phyloP scores from a whole-genome alignment of 2,329 filamentous ascomycete species.

The Phaeoacremonium minimum region DNA sequence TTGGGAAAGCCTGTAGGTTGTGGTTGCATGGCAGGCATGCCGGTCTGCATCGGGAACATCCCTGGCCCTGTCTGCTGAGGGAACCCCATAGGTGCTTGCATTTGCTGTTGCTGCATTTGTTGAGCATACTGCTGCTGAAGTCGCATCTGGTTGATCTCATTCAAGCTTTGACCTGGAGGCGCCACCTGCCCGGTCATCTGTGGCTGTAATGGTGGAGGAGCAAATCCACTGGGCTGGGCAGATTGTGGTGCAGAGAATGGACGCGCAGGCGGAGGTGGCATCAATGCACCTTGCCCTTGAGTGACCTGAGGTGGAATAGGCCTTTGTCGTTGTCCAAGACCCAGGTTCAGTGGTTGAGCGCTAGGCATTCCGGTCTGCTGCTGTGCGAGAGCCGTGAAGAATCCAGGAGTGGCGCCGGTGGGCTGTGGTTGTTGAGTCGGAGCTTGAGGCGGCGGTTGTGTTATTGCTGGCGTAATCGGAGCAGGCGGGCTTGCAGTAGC shows the following conservation, averaged over 20 bases:
- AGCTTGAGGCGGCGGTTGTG: slow-evolving; percentile 23
- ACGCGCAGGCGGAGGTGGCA: slow-evolving; percentile 73
- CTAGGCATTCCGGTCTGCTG: slow-evolving; percentile 40
- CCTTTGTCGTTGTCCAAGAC: slow-evolving; percentile 53
- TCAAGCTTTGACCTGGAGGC: slow-evolving; percentile 70
- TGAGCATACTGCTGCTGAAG: slow-evolving; percentile 57
- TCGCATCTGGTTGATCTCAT: slow-evolving; percentile 65
- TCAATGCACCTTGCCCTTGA: slow-evolving; percentile 57
- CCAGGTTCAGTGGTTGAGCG: slow-evolving; percentile 32
- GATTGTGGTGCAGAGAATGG: slow-evolving; percentile 86
- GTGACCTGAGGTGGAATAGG: slow-evolving; percentile 64
- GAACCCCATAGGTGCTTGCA: slow-evolving; percentile 23
- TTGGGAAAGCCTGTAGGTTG: slow-evolving; percentile 31
- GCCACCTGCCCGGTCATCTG: slow-evolving; percentile 81
- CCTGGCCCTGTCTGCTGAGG: slow-evolving; percentile 31
- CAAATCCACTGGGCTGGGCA: slow-evolving; percentile 68
- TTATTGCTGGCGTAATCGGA: slow-evolving; percentile 25
- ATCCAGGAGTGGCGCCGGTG: slow-evolving; percentile 52
- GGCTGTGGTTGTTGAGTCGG: slow-evolving; percentile 36
- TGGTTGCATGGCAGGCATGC: slow-evolving; percentile 29
- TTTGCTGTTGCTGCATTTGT: slow-evolving; percentile 36
- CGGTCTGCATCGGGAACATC: slow-evolving; percentile 48
- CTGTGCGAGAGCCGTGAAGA: slow-evolving; percentile 47
- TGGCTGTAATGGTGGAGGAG: slow-evolving; percentile 70
- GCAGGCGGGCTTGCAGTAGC: slow-evolving; percentile 22